Evolutionary conservation across 768 basidiomycete species (phyloP), one percentile per base, ranked within the genome.

Genomic region (Gloeostereum incarnatum): DNA sequence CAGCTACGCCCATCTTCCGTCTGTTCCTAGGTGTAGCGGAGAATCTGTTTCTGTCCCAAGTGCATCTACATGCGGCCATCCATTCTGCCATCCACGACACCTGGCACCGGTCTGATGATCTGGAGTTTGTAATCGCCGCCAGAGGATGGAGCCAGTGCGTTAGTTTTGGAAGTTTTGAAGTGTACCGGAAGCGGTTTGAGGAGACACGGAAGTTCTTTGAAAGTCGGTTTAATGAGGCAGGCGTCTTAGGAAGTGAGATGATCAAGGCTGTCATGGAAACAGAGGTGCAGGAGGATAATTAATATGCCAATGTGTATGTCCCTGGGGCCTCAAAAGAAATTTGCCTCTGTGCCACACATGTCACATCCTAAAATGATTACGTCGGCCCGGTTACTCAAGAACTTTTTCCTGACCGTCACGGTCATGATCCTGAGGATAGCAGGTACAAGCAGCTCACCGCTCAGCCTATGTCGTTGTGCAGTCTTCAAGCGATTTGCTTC

Each of bases 11-110:
- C 0, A 74, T 98, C 24, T 99, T 99, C 63, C 76, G 92, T 37
- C 71, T 99, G 45, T 97, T 94, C 81, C 82, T 99, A 36, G 94
- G 94, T 21, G 91, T 97, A 9, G 89, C 94, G 8, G 96, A 98
- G 57, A 87, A 93, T 58, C 73, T 99, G 8, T 99, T 97, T 65
- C 71, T 85, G 31, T 80, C 78, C 0, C 64, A 68, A 1, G 49
- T 61, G 0, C 66, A 84, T 3, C 63, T 96, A 13, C 68, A 78
- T 39, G 60, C 68, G 1, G 84, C 93, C 0, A 69, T 97, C 31
- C 62, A 78, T 30, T 82, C 89, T 0, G 86, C 82, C 0, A 53
- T 92, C 23, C 59, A 75, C 42, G 86, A 94, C 49, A 73, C 73
- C 3, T 75, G 83, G 52, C 85, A 93, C 52, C 68, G 93, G 6